These are phyloP conservation scores for Hyphopichia homilentoma DNA, from an alignment of 805 yeast genomes.

Conservation along the genomic window DNA sequence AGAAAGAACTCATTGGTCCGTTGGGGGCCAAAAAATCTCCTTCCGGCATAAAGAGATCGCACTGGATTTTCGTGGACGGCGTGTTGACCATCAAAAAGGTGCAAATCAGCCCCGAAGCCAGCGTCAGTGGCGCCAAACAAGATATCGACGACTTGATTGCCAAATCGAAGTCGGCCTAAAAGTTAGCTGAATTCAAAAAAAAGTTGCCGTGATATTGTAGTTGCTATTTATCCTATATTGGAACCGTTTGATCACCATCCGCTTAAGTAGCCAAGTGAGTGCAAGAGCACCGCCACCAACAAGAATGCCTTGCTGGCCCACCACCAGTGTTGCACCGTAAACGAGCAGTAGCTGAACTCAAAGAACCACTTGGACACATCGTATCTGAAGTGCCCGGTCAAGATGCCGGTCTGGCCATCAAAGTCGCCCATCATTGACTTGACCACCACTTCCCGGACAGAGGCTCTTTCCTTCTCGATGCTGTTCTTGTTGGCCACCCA, in stretches of 20 bases:
- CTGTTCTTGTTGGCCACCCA: constrained; percentile 59
- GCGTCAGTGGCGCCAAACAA: constrained; percentile 55
- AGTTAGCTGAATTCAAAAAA: too few species aligned
- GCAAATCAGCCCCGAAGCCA: constrained; percentile 49
- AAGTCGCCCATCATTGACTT: constrained; percentile 96
- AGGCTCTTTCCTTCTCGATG: constrained; percentile 16
- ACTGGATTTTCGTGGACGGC: constrained; percentile 85
- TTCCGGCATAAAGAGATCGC: constrained; percentile 79
- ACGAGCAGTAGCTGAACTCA: constrained; percentile 71
- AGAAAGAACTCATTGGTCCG: constrained; percentile 59
- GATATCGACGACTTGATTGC: constrained; percentile 44
- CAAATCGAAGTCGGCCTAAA: too few species aligned
- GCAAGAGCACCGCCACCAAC: constrained; percentile 28
- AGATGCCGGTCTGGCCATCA: constrained; percentile 82
- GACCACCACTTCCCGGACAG: constrained; percentile 76
- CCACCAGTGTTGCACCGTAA: constrained; percentile 89
- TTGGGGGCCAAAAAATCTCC: constrained; percentile 85
- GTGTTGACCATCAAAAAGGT: constrained; percentile 51
- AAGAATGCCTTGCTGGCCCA: constrained; percentile 71
- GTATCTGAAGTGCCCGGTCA: constrained; percentile 66
- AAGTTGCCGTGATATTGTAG: too few species aligned
- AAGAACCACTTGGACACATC: constrained; percentile 54
- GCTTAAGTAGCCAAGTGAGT: too few species aligned
- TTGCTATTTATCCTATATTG: too few species aligned
- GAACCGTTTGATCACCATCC: too few species aligned